Conservation (phyloP, 192 early-diverging fungal species). For the Coemansia sp. region DNA sequence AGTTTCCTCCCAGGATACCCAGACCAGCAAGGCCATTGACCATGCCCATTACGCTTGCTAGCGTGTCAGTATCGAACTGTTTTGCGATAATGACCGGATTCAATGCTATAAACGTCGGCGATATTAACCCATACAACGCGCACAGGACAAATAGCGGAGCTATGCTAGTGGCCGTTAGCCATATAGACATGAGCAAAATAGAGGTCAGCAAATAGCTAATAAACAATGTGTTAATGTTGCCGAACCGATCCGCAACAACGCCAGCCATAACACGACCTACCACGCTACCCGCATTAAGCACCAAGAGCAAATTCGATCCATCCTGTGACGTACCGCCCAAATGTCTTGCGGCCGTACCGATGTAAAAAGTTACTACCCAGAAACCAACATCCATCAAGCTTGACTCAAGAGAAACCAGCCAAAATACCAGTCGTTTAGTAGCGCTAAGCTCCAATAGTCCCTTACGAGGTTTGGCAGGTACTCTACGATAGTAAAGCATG, state of each 20-base stretch:
- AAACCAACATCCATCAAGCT: conserved; percentile 40
- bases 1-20: conserved; percentile 28
- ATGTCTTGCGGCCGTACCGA: conserved; percentile 32
- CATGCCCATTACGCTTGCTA: conserved; percentile 35
- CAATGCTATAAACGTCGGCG: conserved; percentile 39
- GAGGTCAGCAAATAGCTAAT: conserved; percentile 21
- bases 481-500: conserved; percentile 42
- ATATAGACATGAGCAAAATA: conserved; percentile 30
- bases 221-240: conserved; percentile 37
- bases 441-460: conserved; percentile 24
- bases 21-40: conserved; percentile 18
- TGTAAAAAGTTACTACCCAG: conserved; percentile 46
- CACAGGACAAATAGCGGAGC: conserved; percentile 33
- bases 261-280: conserved; percentile 38
- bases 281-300: conserved; percentile 32
- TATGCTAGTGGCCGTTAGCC: conserved; percentile 29
- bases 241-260: conserved; percentile 30
- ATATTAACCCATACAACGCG: conserved; percentile 38
- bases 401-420: conserved; percentile 32
- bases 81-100: conserved; percentile 39
- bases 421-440: conserved; percentile 24
- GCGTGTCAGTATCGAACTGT: conserved; percentile 9
- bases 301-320: conserved; percentile 24
- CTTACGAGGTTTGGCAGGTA: conserved; percentile 49
- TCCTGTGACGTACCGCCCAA: conserved; percentile 18